Percentiles rank a stretch among this genome's conserved stretches.
These are phyloP conservation scores for Cornus kousa DNA, from an alignment of 148 eudicot genomes.

Conservation along the genomic window DNA sequence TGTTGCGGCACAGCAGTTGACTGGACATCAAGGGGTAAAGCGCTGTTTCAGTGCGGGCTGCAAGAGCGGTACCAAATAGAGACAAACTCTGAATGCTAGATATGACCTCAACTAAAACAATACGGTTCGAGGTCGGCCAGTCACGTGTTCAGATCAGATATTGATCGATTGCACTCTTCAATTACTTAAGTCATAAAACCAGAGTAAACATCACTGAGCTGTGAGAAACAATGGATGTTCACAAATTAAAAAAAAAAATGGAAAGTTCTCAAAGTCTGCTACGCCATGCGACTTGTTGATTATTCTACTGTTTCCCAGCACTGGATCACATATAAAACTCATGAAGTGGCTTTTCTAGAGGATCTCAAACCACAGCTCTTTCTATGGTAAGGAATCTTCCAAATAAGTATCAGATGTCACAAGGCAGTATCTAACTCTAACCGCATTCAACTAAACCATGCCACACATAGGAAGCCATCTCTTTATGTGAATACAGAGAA, in stretches of 20 bases:
- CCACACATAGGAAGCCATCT: conserved; percentile 1
- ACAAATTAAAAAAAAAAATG: not conserved
- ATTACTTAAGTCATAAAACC: not conserved
- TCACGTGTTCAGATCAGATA: not conserved
- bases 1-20: not conserved
- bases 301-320: not conserved
- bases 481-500: not conserved
- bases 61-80: no score
- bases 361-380: not conserved
- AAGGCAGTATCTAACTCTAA: not conserved
- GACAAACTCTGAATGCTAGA: no score
- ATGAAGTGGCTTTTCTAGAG: not conserved
- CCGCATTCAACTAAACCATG: conserved; percentile 10
- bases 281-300: not conserved
- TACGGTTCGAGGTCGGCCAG: no score
- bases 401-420: conserved; percentile 6
- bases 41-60: no score
- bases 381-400: not conserved
- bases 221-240: not conserved
- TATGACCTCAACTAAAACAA: no score
- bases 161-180: not conserved
- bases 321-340: conserved; percentile 1
- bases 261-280: not conserved
- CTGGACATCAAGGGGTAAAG: no score
- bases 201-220: not conserved